Evolutionary conservation across 2,329 filamentous ascomycete genomes (phyloP).

Genomic region (Penicillium sp.): DNA sequence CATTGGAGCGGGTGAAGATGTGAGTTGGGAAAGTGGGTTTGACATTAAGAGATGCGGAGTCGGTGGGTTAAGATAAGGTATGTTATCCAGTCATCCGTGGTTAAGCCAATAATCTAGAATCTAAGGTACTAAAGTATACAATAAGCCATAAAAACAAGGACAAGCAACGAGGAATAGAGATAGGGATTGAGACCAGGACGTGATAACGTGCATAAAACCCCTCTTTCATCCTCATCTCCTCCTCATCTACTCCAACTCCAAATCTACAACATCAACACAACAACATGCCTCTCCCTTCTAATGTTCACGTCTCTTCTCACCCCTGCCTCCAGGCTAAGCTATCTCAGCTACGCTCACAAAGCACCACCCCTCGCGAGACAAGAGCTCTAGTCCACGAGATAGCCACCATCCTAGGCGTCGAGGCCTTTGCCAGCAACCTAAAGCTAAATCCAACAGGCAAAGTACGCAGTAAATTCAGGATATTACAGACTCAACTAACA

Average conservation of each 20-base stretch:
- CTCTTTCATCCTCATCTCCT: neutral
- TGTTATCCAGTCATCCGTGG: neutral
- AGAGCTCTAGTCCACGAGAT: conserved; percentile 83
- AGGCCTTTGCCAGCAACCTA: conserved; percentile 66
- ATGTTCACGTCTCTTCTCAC: conserved; percentile 72
- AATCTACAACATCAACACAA: conserved; percentile 8
- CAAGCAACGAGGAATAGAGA: neutral
- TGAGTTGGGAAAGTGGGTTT: neutral
- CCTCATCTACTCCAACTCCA: neutral
- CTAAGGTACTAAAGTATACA: neutral
- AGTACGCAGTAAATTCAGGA: conserved; percentile 45
- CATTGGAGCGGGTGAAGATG: no score
- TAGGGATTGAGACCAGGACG: neutral
- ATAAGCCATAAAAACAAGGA: no score
- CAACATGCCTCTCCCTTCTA: conserved; percentile 44
- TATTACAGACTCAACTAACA: conserved; percentile 5
- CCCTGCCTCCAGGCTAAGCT: conserved; percentile 85
- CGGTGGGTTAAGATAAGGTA: no score
- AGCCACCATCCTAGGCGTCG: conserved; percentile 70
- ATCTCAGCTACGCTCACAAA: conserved; percentile 74
- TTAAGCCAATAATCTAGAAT: no score
- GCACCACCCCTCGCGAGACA: conserved; percentile 66
- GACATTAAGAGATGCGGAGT: neutral
- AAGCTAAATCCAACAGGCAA: conserved; percentile 55
- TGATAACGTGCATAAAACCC: conserved; percentile 11